Percentiles rank a stretch among this genome's conserved stretches.
These are phyloP conservation scores for Solanum megistacrolobum DNA, from an alignment of 257 asterid genomes.

Conservation along the genomic window DNA sequence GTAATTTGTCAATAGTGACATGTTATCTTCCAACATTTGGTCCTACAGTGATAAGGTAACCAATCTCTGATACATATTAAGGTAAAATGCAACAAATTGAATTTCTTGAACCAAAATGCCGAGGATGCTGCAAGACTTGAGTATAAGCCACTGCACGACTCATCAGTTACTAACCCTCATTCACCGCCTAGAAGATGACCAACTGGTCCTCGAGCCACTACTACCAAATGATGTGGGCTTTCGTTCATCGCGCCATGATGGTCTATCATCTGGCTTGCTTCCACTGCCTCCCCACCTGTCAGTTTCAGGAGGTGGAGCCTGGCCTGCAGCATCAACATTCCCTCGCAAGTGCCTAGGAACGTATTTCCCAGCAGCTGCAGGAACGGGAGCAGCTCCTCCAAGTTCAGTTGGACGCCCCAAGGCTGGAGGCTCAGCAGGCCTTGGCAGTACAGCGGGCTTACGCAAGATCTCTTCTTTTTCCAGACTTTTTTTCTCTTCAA, in stretches of 20 bases:
- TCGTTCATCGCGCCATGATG: constrained; percentile 51
- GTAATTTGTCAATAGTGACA: not conserved
- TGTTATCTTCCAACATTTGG: not conserved
- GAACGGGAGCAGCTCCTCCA: constrained; percentile 12
- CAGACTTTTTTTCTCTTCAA: constrained; percentile 52
- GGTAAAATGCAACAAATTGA: not conserved
- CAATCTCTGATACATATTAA: not conserved
- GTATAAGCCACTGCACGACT: not conserved
- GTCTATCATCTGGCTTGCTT: constrained; percentile 18
- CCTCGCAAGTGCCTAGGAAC: constrained; percentile 32
- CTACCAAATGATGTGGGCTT: constrained; percentile 27
- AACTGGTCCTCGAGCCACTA: constrained; percentile 25
- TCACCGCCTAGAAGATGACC: constrained; percentile 33
- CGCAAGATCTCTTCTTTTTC: constrained; percentile 39
- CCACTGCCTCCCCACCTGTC: constrained; percentile 40
- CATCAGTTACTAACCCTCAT: not conserved
- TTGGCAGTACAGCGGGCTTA: constrained; percentile 15
- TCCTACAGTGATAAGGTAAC: not conserved
- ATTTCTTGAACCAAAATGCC: not conserved
- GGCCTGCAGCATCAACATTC: constrained; percentile 17
- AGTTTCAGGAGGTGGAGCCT: constrained; percentile 38
- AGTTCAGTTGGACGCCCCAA: constrained; percentile 22
- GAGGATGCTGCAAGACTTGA: not conserved
- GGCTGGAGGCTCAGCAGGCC: constrained; percentile 23
- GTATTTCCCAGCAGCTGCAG: constrained; percentile 33